Percentiles rank a stretch among this genome's conserved stretches.
These are phyloP conservation scores for Ophiostoma ulmi DNA, from an alignment of 2,329 filamentous ascomycete genomes.

Conservation along the genomic window DNA sequence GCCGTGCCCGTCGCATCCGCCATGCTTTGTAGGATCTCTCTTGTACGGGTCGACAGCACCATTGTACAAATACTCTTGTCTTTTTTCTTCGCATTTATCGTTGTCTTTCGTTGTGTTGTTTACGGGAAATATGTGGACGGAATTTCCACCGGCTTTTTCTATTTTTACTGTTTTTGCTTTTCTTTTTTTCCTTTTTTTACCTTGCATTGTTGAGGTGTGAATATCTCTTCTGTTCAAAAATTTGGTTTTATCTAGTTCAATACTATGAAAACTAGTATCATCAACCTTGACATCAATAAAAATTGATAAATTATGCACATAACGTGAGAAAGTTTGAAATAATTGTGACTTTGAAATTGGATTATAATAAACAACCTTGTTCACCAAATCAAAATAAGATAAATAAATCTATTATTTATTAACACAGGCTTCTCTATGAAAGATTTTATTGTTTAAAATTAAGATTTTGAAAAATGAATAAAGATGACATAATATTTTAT, in stretches of 20 bases:
- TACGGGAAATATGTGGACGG: not conserved
- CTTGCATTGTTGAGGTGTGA: not conserved
- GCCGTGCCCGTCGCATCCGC: conserved; percentile 20
- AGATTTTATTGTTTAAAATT: not conserved
- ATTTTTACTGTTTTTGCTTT: not conserved
- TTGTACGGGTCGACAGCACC: not conserved
- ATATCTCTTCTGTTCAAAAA: too few species aligned
- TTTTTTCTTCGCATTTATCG: not conserved
- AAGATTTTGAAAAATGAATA: not conserved
- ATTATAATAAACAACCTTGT: too few species aligned
- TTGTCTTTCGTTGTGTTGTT: conserved; percentile 9
- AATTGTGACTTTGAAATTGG: too few species aligned
- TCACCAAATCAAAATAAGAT: too few species aligned
- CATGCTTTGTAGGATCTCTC: not conserved
- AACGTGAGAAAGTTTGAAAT: too few species aligned
- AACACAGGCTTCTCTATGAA: too few species aligned
- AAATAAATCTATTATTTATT: too few species aligned
- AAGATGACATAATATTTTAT: not conserved
- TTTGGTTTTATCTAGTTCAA: too few species aligned
- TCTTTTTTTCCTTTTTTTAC: not conserved
- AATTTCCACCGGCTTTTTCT: not conserved
- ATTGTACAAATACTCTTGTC: not conserved
- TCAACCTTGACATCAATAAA: too few species aligned
- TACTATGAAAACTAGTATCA: not conserved
- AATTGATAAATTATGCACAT: too few species aligned